Evolutionary conservation across 1,139 yeast genomes (phyloP), one percentile per base, ranked within the genome.

Genomic region (Zygoascus meyerae): DNA sequence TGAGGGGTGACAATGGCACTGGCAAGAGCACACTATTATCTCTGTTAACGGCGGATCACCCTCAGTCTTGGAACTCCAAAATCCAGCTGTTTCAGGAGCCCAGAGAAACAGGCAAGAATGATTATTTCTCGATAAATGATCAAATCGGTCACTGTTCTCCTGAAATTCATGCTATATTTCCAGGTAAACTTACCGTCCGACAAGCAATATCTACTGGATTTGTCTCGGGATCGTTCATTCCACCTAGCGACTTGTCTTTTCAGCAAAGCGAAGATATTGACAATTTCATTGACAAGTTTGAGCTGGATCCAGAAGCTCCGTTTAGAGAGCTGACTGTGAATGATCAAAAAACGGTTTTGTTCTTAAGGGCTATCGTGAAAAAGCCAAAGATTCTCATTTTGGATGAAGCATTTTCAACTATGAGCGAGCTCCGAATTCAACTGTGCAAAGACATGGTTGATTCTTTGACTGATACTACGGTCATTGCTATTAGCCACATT

Each of bases 331-430:
- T 90, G 33, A 66, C 78, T 1, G 71, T 86, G 6, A 82, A 90
- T 37, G 79, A 83, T 52, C 98, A 92, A 63, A 92, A 94, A 60
- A 67, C 87, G 11, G 79, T 81, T 0, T 68, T 92, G 31, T 81
- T 92, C 55, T 66, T 89, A 34, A 70, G 97, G 48, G 84, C 95
- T 1, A 60, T 89, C 12, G 73, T 86, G 44, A 86, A 85, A 63
- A 70, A 77, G 52, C 98, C 98, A 0, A 76, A 77, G 42, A 67
- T 92, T 2, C 69, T 92, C 42, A 83, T 92, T 46, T 70, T 92
- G 2, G 98, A 92, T 62, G 98, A 92, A 67, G 95, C 97, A 0
- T 81, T 92, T 53, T 85, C 95, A 12, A 94, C 92, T 29, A 86
- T 90, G 94, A 87, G 84, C 44, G 83, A 79, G 49, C 75, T 68